Percentiles rank a stretch among this genome's conserved stretches.
Conservation (phyloP, 148 eudicot genomes). For the Spergularia marina region DNA sequence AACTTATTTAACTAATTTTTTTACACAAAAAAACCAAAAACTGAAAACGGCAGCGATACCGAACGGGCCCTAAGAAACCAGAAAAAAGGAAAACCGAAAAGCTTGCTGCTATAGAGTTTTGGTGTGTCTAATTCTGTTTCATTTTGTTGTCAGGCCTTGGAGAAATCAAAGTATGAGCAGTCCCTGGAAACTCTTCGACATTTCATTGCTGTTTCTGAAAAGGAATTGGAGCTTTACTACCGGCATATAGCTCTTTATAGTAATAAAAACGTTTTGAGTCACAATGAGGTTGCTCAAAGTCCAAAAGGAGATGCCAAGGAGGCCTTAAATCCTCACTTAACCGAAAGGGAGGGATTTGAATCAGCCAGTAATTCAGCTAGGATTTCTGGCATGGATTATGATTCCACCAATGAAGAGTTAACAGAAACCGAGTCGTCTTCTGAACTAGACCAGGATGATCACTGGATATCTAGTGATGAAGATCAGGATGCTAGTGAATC, state of each 20-base stretch:
- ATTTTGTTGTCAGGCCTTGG: slow-evolving; percentile 55
- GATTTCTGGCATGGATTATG: slow-evolving; percentile 23
- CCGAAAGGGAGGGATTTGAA: slow-evolving; percentile 5
- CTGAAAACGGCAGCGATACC: too few relatives aligned
- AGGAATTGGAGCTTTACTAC: slow-evolving; percentile 88
- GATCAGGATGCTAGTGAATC: slow-evolving; percentile 15
- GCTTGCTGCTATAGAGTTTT: not conserved
- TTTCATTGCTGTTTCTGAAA: slow-evolving; percentile 71
- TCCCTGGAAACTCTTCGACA: slow-evolving; percentile 85
- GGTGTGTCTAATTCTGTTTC: not conserved
- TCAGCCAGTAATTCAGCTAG: slow-evolving; percentile 13
- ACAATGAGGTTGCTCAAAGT: slow-evolving; percentile 27
- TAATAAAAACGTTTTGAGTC: slow-evolving; percentile 37
- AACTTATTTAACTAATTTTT: too few relatives aligned
- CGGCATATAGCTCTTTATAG: slow-evolving; percentile 84
- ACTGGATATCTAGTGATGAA: slow-evolving; percentile 17
- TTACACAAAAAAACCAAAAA: too few relatives aligned
- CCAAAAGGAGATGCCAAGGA: slow-evolving; percentile 26
- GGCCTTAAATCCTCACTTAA: slow-evolving; percentile 18
- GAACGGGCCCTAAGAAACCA: too few relatives aligned
- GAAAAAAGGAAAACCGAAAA: too few relatives aligned
- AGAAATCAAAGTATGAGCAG: slow-evolving; percentile 89
- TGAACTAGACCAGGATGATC: slow-evolving; percentile 28
- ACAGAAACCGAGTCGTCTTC: slow-evolving; percentile 26
- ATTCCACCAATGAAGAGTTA: slow-evolving; percentile 31